A percentile compares a stretch with the other conserved stretches of the same genome.
These are phyloP conservation scores for Castanopsis chinensis DNA, from an alignment of 306 rosid species.

Conservation along the genomic window DNA sequence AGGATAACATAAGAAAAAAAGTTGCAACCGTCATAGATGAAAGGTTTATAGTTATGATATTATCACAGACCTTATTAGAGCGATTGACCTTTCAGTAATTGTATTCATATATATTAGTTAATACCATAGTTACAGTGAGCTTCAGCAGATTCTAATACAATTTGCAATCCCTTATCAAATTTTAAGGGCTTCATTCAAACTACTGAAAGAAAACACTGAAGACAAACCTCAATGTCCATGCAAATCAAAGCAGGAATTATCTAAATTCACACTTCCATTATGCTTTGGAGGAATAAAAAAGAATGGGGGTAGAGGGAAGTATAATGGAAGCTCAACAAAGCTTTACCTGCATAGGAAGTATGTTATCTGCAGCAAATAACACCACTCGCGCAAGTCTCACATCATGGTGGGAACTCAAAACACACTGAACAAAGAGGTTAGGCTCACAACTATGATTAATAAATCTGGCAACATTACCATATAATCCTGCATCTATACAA, in stretches of 20 bases:
- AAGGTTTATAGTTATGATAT: no score
- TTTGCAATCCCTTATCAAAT: no score
- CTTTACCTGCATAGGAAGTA: slow-evolving; percentile 85
- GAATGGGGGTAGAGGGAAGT: background rate
- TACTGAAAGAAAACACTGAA: background rate
- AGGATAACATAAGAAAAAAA: no score
- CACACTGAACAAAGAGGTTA: slow-evolving; percentile 93
- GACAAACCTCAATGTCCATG: background rate
- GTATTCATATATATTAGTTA: no score
- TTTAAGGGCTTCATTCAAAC: background rate
- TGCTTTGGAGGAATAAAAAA: background rate
- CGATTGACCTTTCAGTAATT: no score
- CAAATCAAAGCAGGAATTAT: no score
- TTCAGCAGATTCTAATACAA: no score
- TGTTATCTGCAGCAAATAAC: slow-evolving; percentile 94
- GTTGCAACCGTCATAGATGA: no score
- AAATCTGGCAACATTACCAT: slow-evolving; percentile 83
- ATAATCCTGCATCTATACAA: slow-evolving; percentile 82
- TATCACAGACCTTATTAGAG: no score
- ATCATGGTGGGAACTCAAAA: slow-evolving; percentile 79
- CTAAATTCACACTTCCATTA: background rate
- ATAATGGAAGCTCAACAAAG: background rate
- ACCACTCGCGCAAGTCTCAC: slow-evolving; percentile 75
- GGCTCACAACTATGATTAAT: slow-evolving; percentile 96
- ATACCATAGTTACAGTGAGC: no score